These are phyloP conservation scores for Fusarium concolor DNA, from an alignment of 2,329 filamentous ascomycete species.

Conservation along the genomic window DNA sequence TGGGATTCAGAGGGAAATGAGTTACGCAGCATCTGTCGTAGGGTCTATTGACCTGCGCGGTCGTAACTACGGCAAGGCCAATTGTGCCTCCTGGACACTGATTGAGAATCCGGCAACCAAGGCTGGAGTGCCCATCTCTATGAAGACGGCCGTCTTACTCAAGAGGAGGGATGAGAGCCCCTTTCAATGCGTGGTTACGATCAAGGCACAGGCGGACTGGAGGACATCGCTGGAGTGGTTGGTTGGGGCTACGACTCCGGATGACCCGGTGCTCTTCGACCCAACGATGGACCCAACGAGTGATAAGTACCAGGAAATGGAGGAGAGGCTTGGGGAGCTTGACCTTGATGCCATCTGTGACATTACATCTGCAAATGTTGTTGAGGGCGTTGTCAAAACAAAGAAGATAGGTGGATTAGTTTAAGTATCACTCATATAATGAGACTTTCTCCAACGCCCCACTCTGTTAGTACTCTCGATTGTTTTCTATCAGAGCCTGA, in stretches of 20 bases:
- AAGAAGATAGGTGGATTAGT: not conserved
- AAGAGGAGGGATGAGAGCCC: not conserved
- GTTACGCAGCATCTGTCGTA: not conserved
- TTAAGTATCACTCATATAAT: too few relatives aligned
- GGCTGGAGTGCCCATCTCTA: constrained; percentile 4
- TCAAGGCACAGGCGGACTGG: constrained; percentile 8
- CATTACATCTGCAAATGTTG: not conserved
- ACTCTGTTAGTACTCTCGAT: too few relatives aligned
- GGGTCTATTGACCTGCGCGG: not conserved
- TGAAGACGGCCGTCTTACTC: constrained; percentile 1
- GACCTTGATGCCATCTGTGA: not conserved
- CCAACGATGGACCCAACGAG: constrained; percentile 2
- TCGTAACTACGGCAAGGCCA: not conserved
- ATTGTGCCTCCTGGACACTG: constrained; percentile 15
- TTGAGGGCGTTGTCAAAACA: not conserved
- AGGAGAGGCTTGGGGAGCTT: constrained; percentile 5
- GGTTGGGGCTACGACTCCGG: not conserved
- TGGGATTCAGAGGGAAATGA: not conserved
- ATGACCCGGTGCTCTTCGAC: constrained; percentile 3
- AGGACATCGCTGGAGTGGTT: not conserved
- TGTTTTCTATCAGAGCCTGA: too few relatives aligned
- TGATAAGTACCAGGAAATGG: not conserved
- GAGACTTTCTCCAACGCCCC: too few relatives aligned
- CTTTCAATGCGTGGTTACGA: not conserved
- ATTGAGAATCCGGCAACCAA: constrained; percentile 18